Evolutionary conservation across 2,329 filamentous ascomycete genomes (phyloP).

Genomic region (Massarina eburnea): DNA sequence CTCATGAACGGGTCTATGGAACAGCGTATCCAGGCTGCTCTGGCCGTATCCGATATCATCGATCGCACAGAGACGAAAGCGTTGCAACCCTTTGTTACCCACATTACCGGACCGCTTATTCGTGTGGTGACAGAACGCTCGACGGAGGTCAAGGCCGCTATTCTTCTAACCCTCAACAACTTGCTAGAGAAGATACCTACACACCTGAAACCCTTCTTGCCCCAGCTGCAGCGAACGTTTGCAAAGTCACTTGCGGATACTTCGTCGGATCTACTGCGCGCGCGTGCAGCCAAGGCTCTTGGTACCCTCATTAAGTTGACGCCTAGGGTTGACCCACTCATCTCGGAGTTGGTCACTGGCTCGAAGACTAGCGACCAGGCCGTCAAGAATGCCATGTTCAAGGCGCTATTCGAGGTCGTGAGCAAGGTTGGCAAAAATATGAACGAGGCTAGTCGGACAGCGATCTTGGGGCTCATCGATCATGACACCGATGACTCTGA

Average conservation of each 20-base stretch:
- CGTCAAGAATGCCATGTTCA: conserved; percentile 94
- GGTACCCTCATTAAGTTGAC: conserved; percentile 96
- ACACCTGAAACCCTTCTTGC: conserved; percentile 94
- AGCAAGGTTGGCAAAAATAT: conserved; percentile 94
- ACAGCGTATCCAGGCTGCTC: conserved; percentile 85
- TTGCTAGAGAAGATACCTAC: conserved; percentile 94
- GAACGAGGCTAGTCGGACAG: conserved; percentile 82
- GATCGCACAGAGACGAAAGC: conserved; percentile 87
- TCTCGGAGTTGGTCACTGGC: conserved; percentile 89
- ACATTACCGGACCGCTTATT: conserved; percentile 96
- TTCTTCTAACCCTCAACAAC: conserved; percentile 91
- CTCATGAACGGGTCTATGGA: conserved; percentile 95
- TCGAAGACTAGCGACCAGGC: conserved; percentile 86
- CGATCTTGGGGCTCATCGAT: conserved; percentile 89
- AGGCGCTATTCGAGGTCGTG: conserved; percentile 93
- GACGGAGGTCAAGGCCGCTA: conserved; percentile 93
- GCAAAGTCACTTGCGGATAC: conserved; percentile 93
- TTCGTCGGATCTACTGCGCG: conserved; percentile 83
- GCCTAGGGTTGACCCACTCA: conserved; percentile 90
- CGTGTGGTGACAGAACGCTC: conserved; percentile 96
- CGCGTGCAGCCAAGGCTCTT: conserved; percentile 86
- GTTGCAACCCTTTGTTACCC: conserved; percentile 91
- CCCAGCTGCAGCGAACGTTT: conserved; percentile 94
- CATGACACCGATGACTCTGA: conserved; percentile 75
- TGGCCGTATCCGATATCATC: conserved; percentile 94